These are phyloP conservation scores for Entomortierella parvispora DNA, from an alignment of 192 early-diverging fungal species.

Conservation along the genomic window DNA sequence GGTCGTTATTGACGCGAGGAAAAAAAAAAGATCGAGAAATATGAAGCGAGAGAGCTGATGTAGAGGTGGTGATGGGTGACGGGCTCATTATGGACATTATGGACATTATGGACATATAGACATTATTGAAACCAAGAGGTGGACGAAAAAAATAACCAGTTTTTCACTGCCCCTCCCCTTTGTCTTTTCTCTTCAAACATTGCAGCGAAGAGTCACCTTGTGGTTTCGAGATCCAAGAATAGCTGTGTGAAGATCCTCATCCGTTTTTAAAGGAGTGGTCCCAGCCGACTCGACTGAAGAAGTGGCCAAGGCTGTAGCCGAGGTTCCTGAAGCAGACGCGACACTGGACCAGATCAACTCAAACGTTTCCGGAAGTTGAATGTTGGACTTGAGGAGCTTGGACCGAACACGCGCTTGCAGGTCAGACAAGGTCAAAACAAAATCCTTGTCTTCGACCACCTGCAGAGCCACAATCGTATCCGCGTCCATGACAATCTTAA, in stretches of 20 bases:
- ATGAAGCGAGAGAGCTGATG: neutral
- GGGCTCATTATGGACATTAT: slow-evolving; percentile 7
- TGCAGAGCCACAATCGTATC: slow-evolving; percentile 49
- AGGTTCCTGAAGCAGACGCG: neutral
- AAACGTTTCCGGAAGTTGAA: slow-evolving; percentile 34
- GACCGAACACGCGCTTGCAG: slow-evolving; percentile 11
- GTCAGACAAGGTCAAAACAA: slow-evolving; percentile 29
- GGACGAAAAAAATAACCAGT: neutral
- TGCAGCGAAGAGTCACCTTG: slow-evolving; percentile 39
- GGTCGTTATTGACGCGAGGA: too few species aligned
- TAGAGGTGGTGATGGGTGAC: neutral
- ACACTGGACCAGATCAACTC: slow-evolving; percentile 30
- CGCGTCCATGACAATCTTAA: slow-evolving; percentile 49
- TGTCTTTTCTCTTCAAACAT: neutral
- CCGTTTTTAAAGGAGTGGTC: slow-evolving; percentile 15
- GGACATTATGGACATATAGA: slow-evolving; percentile 7
- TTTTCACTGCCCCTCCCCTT: neutral
- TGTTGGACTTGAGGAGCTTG: slow-evolving; percentile 44
- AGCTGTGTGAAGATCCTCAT: slow-evolving; percentile 29
- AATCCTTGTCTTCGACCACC: slow-evolving; percentile 23
- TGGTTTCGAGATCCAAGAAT: slow-evolving; percentile 30
- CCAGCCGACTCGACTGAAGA: neutral
- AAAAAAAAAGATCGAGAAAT: neutral
- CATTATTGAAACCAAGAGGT: neutral
- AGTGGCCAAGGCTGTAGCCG: neutral